Base-by-base conservation (phyloP, 176 grass and related monocot genomes). In the Tillandsia leiboldiana region DNA sequence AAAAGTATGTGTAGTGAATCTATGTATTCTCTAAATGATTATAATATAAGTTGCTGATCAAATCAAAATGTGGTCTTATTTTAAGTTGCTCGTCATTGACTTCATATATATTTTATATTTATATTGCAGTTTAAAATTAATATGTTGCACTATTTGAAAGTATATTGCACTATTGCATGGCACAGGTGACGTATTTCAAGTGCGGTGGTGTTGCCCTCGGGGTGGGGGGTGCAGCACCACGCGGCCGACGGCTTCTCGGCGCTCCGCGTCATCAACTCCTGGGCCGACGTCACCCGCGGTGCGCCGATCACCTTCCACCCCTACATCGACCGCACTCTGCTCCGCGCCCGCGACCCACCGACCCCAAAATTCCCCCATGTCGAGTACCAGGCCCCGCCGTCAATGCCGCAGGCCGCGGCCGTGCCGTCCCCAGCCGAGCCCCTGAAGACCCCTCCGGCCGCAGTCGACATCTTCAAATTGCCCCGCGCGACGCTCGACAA, bases 191-290 rank as follows among this genome's bases (percentile, higher is more conserved):
- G 9, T 71, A 91, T 65, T 96, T 96, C 74, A 96, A 91, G 74
- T 96, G 88, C 26, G 88, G 92, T 61, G 92, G 88, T 0, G 78
- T 84, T 20, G 88, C 85, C 47, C 75, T 96, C 66, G 92, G 92
- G 24, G 92, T 96, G 12, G 92, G 92, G 92, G n/a, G 86, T 91
- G 88, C 92, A 96, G 68, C 92, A 96, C 75, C 88, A 96, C 54
- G 88, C 74, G 0, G 88, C 88, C 0, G 92, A 96, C 12, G 92
- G 92, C 66, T 82, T 84, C 85, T 96, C 92, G 15, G 88, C 83
- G 8, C 72, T 88, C 63, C 92, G 88, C 62, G 91, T 96, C 78
- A 91, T 96, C 26, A 96, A 96, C 80, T 88, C 92, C 2, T 96
- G 92, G 92, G 88, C 92, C 20, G 92, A 88, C 58, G 24, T 91